phyloP scores from a whole-genome alignment of 176 grass and related monocot species.

The Carex cristatella region DNA sequence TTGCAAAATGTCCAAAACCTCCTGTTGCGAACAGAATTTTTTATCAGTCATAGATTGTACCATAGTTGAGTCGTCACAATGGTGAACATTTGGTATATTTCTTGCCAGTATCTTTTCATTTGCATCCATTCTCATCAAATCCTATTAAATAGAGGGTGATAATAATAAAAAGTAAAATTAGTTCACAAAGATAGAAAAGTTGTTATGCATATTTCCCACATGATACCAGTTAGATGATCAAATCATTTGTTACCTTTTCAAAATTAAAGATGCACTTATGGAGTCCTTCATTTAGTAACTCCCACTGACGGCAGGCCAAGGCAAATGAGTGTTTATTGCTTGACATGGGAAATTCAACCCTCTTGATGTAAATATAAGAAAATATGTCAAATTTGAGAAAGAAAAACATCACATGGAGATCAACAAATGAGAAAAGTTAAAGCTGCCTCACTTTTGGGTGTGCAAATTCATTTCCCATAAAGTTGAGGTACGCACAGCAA shows the following conservation, averaged over 20 bases:
- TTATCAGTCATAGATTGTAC: conserved; percentile 33
- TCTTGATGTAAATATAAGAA: conserved; percentile 42
- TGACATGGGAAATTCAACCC: conserved; percentile 89
- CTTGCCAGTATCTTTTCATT: conserved; percentile 69
- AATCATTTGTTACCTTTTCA: conserved; percentile 55
- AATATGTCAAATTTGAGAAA: conserved; percentile 19
- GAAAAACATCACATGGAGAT: conserved; percentile 14
- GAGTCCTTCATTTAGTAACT: conserved; percentile 58
- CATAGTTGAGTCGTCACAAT: conserved; percentile 75
- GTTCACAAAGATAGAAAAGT: conserved; percentile 15
- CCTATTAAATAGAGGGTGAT: conserved; percentile 37
- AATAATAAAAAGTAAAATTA: conserved; percentile 25
- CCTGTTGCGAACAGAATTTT: background rate
- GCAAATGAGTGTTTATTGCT: conserved; percentile 79
- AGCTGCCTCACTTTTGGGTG: conserved; percentile 66
- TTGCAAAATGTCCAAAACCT: background rate
- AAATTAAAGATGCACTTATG: conserved; percentile 69
- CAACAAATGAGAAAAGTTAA: conserved; percentile 9
- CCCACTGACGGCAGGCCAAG: conserved; percentile 74
- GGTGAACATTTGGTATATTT: conserved; percentile 59
- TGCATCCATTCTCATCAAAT: conserved; percentile 77
- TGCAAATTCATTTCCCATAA: conserved; percentile 99
- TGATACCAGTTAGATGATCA: background rate
- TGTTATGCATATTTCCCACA: background rate
- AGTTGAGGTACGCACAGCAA: conserved; percentile 75